Base-by-base conservation (phyloP, 441 rosid species). In the Sinapis alba region DNA sequence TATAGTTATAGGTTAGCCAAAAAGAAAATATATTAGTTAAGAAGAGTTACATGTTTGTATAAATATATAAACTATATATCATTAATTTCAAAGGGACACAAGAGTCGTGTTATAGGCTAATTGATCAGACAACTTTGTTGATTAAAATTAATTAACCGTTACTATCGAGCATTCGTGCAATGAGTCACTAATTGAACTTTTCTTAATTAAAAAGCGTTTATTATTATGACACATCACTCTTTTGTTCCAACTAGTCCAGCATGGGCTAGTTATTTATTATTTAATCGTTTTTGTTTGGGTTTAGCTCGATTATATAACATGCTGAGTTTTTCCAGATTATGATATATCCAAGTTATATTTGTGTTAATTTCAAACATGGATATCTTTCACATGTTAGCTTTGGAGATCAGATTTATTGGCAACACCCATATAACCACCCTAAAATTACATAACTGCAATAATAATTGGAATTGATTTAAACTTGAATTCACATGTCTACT, bases 61-160 rank as follows among this genome's bases (percentile, higher is more conserved):
- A 41, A 26, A 20, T 53, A 41, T 26, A 28, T 21, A 20, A 23
- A 36, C 5, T 21, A 10, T 20, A 69, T 41, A 63, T 15, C 21
- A 70, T 67, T 71, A 56, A 45, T 71, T 71, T 77, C 62, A 34
- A 64, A 70, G 62, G 50, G 36, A 71, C 20, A 71, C 8, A 65
- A 34, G 63, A 24, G 72, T 77, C 76, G 72, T 75, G 73, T 63
- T 72, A 64, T 28, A 60, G 60, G 30, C 60, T 70, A 43, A 43
- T 12, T 60, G 45, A 43, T 43, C 66, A 70, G 66, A 60, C 18
- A 57, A 38, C 16, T 36, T 20, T 13, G 3, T 36, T 18, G 54
- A 59, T 41, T 26, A 3, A 16, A 43, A 59, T 12, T 21, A 27
- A 27, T 62, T 69, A 36, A 23, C 63, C 13, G 26, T 38, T 61